phyloP scores from a whole-genome alignment of 1,284 basidiomycete genomes.

The Leccinum fallax region DNA sequence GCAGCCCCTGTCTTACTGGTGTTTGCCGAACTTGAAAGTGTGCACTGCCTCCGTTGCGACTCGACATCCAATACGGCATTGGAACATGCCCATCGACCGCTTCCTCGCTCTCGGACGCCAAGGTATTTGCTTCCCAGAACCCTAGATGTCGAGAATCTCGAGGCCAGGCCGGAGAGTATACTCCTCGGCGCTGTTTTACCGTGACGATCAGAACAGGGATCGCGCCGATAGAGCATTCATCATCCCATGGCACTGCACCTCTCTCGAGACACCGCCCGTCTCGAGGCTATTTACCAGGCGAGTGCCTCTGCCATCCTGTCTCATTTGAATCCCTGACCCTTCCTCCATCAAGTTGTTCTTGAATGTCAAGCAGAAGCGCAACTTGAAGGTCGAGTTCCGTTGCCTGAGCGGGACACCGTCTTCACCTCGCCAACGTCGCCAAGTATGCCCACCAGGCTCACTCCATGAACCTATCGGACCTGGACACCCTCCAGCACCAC shows the following conservation, averaged over 20 bases:
- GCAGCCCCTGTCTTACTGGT: no score
- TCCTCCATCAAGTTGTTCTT: constrained; percentile 88
- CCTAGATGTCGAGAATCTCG: no score
- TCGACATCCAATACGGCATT: no score
- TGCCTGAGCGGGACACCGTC: constrained; percentile 90
- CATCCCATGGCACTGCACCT: constrained; percentile 74
- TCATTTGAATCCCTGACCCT: not conserved
- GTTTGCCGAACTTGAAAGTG: no score
- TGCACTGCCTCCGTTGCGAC: no score
- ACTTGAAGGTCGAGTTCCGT: constrained; percentile 90
- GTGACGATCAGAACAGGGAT: constrained; percentile 56
- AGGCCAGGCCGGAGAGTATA: no score
- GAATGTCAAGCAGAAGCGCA: constrained; percentile 88
- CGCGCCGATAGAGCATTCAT: constrained; percentile 94
- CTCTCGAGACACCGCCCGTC: constrained; percentile 83
- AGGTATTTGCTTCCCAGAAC: no score
- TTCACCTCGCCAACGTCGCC: constrained; percentile 93
- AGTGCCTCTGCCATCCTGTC: constrained; percentile 23
- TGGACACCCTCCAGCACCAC: constrained; percentile 82
- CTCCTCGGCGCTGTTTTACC: no score
- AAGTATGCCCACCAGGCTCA: constrained; percentile 96
- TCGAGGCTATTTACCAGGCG: constrained; percentile 86
- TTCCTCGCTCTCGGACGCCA: no score
- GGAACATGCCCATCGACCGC: no score
- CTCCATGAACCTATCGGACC: constrained; percentile 96